Evolutionary conservation across 1,284 basidiomycete species (phyloP), one percentile per base, ranked within the genome.

Genomic region (Boletus smithii): DNA sequence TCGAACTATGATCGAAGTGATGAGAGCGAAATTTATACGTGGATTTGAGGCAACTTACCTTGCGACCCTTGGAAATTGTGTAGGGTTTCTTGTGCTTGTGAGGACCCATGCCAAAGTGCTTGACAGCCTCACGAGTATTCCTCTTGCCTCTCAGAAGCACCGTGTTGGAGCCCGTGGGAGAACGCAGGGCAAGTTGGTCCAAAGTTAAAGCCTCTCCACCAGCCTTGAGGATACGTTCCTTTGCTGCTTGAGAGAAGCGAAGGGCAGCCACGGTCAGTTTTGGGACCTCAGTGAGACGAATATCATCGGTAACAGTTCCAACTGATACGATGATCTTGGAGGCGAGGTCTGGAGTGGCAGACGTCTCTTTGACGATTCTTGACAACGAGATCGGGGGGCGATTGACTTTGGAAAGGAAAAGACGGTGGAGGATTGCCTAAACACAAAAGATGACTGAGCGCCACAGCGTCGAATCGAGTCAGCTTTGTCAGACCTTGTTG

Each of bases 341-440:
- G 48, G 79, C 76, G 57, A 81, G 83, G 55, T 91, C 84, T 55
- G 81, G 73, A 48, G 83, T 80, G 57, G 73, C 77, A 50, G 77
- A 68, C 45, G 90, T 91, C 72, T 93, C 86, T 72, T 85, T 91
- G 56, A 85, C 73, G 63, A 97, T 90, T 67, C 88, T 82, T 54
- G 93, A 97, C 62, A 97, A 79, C 63, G 95, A 98, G 58, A 99
- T 76, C 50, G 97, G 97, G 46, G 97, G 93, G 58, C 93, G 91
- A 85, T 99, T 99, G 82, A 83, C 85, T 81, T 95, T 94, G 69
- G 91, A 94, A 74, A 95, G 88, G 81, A 94, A 99, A 54, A 99
- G 86, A 53, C 95, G 90, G 74, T 88, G 91, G 67, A 99, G 92
- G 73, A 99, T 79, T 67, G 85, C 90, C 86, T 89, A 57, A 33